Evolutionary conservation across 2,329 filamentous ascomycete genomes (phyloP), one percentile per base, ranked within the genome.

Genomic region (Cephalotrichum gorgonifer): DNA sequence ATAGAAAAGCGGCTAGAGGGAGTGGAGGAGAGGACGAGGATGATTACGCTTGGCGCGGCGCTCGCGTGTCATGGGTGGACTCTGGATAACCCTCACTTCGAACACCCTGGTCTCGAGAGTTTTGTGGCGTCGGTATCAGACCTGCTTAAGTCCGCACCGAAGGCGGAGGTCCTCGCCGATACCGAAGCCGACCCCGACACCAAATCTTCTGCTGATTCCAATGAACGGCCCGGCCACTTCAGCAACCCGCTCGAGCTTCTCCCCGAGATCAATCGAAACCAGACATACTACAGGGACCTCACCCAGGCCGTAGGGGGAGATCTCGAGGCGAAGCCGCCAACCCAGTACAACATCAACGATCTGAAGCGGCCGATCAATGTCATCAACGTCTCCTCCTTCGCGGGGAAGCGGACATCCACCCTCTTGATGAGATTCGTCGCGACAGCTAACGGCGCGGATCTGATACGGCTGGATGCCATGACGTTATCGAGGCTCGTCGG

Each of bases 401-500:
- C 63, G 11, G 67, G 67, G 1, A 64, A 61, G 38, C 60, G 63
- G 1, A 62, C 69, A 50, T 58, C 64, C n/a, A 57, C 65, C 47
- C 59, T 64, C 15, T 67, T 86, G n/a, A 76, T 90, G 2, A 72
- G 78, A 51, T 73, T 78, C 46, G 67, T 85, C 41, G 85, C 85
- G 1, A 67, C 68, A 12, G 73, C 79, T 30, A 67, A 85, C 6
- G 68, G 67, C 6, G 83, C 86, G 3, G 81, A 91, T 54, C 59
- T 91, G 3, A 66, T 93, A 28, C 74, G 78, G 20, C 60, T 94
- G 11, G 78, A 83, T 58, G 79, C 86, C 1, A 76, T 82, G 53
- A 83, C 85, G 57, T 66, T 94, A 48, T 84, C 84, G 3, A 74
- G 83, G 45, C 68, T 93, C 25, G 73, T 83, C 1, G 84, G 83